Evolutionary conservation across 352 stramenopile genomes (phyloP), one percentile per base, ranked within the genome.

Genomic region (Globisporangium acanthophoron): DNA sequence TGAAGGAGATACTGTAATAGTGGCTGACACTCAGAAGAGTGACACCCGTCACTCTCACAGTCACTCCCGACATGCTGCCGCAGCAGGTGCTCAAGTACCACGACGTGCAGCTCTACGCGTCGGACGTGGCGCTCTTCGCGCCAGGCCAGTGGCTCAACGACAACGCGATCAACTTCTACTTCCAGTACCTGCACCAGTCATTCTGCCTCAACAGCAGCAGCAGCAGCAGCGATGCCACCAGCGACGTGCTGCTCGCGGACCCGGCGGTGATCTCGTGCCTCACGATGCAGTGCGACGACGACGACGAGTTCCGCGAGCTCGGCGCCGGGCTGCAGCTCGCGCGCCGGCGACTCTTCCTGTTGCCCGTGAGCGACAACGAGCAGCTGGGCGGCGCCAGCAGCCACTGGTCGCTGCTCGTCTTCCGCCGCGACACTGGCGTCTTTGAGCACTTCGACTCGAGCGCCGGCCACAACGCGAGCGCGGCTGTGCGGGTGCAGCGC

Each of bases 81-180:
- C 62, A 39, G 0, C 76, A 86, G 52, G 78, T 88, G 69, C 75
- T 90, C 27, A 81, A 85, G 41, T 94, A 86, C 63, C 78, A 92
- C 56, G 82, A 90, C 61, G 82, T 86, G 60, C 80, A 88, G 78
- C 71, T 94, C 31, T 92, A 94, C 62, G 80, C 76, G 51, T 76
- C 79, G 60, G 85, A 94, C 62, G 78, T 92, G 35, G 69, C 59
- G 70, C 80, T 94, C 35, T 92, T 94, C 54, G 13, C 52, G 5
- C 54, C 51, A 13, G 61, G 44, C 12, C 63, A 85, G 59, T 94
- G 85, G 85, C 83, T 94, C 33, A 92, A 94, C 59, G 85, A 94
- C 66, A 92, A 84, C 31, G 66, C 80, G 24, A 71, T 94, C 61
- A 83, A 92, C 74, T 94, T 94, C 58, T 92, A 90, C 66, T 75